Conservation (phyloP, 106 monocot species). For the Dactylorhiza incarnata region DNA sequence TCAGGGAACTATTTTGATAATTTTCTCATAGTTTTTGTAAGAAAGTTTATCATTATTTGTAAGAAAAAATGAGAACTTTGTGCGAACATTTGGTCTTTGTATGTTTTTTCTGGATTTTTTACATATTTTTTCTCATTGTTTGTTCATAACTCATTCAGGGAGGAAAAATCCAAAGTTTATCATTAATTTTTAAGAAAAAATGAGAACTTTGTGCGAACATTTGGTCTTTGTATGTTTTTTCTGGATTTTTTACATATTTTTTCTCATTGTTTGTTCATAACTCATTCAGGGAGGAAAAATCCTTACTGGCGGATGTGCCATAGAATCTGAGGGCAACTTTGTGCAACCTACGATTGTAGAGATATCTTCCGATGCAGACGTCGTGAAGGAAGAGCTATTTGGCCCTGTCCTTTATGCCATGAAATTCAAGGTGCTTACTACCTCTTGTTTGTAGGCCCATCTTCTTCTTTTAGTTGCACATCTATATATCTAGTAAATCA, state of each 20-base stretch:
- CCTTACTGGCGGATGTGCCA: slow-evolving; percentile 55
- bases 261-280: background rate
- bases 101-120: background rate
- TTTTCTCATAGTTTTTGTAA: no score
- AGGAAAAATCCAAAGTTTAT: slow-evolving; percentile 75
- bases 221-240: background rate
- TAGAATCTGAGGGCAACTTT: slow-evolving; percentile 83
- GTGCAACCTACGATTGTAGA: slow-evolving; percentile 97
- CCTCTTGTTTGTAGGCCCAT: background rate
- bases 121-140: background rate
- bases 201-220: background rate
- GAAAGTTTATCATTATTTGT: background rate
- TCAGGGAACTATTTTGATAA: no score
- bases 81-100: background rate
- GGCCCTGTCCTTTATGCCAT: slow-evolving; percentile 93
- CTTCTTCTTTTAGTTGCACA: background rate
- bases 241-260: background rate
- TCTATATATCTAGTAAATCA: background rate
- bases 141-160: slow-evolving; percentile 39
- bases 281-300: slow-evolving; percentile 83
- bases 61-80: background rate
- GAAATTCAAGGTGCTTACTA: slow-evolving; percentile 67
- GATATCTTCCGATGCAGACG: slow-evolving; percentile 60
- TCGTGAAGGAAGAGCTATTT: slow-evolving; percentile 93
- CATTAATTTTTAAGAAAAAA: background rate